These are phyloP conservation scores for Piper betle DNA, from an alignment of 164 flowering plant species.

Conservation along the genomic window DNA sequence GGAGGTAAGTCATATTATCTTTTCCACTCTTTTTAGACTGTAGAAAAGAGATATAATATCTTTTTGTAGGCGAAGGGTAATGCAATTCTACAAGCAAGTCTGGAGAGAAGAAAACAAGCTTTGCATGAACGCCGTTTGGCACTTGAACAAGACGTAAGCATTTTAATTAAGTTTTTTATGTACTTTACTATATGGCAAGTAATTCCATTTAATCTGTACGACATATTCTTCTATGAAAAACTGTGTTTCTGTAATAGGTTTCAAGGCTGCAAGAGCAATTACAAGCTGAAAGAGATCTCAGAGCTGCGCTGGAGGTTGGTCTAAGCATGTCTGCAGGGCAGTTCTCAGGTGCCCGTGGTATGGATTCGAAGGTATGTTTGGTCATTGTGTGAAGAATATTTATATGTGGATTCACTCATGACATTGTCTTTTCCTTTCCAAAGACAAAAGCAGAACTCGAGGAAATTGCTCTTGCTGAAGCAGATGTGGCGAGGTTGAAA, in stretches of 20 bases:
- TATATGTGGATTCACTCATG: not conserved
- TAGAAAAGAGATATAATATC: slow-evolving; percentile 1
- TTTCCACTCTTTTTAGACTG: not conserved
- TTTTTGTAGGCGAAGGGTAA: slow-evolving; percentile 76
- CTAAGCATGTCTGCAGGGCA: slow-evolving; percentile 93
- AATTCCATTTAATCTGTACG: too few species aligned
- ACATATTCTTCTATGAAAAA: not conserved
- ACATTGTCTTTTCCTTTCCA: slow-evolving; percentile 15
- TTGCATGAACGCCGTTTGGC: slow-evolving; percentile 96
- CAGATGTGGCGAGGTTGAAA: slow-evolving; percentile 93
- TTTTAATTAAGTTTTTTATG: not conserved
- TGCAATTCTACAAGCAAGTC: slow-evolving; percentile 93
- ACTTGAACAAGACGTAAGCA: slow-evolving; percentile 94
- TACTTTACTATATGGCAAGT: too few species aligned
- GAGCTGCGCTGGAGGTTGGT: slow-evolving; percentile 96
- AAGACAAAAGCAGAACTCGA: slow-evolving; percentile 99
- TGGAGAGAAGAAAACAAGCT: slow-evolving; percentile 98
- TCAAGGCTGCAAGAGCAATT: slow-evolving; percentile 94
- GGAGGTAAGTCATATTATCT: slow-evolving; percentile 42
- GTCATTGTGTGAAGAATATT: not conserved
- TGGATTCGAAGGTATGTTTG: slow-evolving; percentile 85
- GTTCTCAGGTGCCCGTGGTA: slow-evolving; percentile 56
- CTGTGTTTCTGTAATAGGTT: slow-evolving; percentile 33
- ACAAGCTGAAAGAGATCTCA: slow-evolving; percentile 95
- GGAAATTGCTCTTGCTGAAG: slow-evolving; percentile 98